Evolutionary conservation across 1,139 yeast genomes (phyloP).

Genomic region (Geotrichum restrictum): DNA sequence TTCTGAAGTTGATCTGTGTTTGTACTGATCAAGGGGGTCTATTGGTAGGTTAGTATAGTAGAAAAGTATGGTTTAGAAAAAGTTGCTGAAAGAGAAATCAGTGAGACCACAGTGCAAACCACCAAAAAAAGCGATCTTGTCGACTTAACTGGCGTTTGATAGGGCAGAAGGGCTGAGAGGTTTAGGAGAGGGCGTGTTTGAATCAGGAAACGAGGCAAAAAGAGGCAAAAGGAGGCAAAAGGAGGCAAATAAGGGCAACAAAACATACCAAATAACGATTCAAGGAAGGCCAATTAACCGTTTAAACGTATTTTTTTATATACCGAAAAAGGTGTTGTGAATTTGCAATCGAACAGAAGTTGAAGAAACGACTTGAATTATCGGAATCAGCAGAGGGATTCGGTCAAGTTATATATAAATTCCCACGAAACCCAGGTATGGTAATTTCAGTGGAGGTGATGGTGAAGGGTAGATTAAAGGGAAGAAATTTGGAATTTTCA

Average conservation of each 20-base stretch:
- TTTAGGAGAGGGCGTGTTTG: neutral
- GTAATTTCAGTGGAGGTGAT: conserved; percentile 2
- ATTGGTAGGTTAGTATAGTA: neutral
- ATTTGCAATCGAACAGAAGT: neutral
- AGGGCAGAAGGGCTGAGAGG: neutral
- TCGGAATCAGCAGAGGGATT: conserved; percentile 2
- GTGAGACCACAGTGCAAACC: neutral
- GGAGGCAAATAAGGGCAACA: neutral
- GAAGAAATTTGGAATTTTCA: conserved; percentile 9
- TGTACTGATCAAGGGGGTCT: neutral
- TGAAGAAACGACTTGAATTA: neutral
- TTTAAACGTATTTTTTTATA: conserved; percentile 1
- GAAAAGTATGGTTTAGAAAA: neutral
- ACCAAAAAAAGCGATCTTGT: no score
- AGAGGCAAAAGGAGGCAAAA: neutral
- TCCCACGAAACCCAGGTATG: conserved; percentile 7
- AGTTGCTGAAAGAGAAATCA: neutral
- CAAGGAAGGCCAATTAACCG: conserved; percentile 8
- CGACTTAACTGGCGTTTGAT: neutral
- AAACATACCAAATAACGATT: conserved; percentile 7
- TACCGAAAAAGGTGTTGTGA: neutral
- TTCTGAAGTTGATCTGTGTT: conserved; percentile 5
- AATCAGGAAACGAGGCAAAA: neutral
- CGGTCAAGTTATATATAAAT: neutral
- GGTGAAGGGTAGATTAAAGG: conserved; percentile 2